Conservation (phyloP, 805 yeast genomes). For the Myxozyma vanderwaltii region DNA sequence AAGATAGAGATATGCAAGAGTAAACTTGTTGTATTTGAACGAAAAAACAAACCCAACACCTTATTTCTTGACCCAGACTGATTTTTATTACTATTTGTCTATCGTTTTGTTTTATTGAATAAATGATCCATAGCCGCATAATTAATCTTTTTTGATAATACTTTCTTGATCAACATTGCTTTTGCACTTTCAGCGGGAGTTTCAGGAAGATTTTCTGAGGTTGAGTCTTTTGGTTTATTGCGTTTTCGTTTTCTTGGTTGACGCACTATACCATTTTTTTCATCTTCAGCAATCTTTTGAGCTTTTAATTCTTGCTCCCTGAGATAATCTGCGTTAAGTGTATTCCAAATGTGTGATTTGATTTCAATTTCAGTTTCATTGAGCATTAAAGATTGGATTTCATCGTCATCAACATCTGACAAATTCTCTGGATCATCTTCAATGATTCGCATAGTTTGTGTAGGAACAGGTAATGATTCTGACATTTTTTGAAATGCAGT, state of each 20-base stretch:
- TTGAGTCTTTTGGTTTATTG: conserved; percentile 37
- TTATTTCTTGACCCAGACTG: not conserved
- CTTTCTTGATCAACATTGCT: conserved; percentile 70
- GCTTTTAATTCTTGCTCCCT: conserved; percentile 83
- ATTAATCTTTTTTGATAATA: conserved; percentile 86
- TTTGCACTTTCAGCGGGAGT: conserved; percentile 81
- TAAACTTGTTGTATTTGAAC: not conserved
- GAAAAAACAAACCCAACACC: not conserved
- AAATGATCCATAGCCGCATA: conserved; percentile 69
- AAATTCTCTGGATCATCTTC: conserved; percentile 63
- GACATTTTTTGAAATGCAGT: conserved; percentile 35
- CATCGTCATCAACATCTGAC: conserved; percentile 83
- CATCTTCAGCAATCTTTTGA: conserved; percentile 83
- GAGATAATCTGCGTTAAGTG: conserved; percentile 81
- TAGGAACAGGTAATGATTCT: conserved; percentile 6
- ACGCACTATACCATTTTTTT: conserved; percentile 71
- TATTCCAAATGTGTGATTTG: conserved; percentile 88
- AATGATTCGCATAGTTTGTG: conserved; percentile 14
- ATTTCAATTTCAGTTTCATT: conserved; percentile 58
- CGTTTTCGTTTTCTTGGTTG: conserved; percentile 48
- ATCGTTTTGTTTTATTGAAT: conserved; percentile 32
- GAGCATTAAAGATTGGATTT: conserved; percentile 61
- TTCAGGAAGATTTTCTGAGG: conserved; percentile 45
- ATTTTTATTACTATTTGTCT: not conserved
- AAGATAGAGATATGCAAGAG: not conserved